These are phyloP conservation scores for Ricinus communis DNA, from an alignment of 345 rosid species.

Conservation along the genomic window DNA sequence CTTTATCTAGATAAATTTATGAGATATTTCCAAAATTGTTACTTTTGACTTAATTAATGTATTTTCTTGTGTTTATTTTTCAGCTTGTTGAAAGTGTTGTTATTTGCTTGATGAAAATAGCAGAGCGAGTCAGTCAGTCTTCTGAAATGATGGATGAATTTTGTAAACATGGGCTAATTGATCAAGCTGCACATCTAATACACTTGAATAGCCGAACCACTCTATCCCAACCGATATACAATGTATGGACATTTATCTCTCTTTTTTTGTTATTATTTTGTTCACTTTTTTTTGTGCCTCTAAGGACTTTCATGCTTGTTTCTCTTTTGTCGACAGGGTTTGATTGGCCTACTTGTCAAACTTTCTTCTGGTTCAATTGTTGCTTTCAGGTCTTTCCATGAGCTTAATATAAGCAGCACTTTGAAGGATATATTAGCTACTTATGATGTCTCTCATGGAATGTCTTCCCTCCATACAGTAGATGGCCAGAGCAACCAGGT, in stretches of 20 bases:
- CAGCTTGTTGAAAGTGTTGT: slow-evolving; percentile 93
- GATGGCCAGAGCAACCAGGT: slow-evolving; percentile 82
- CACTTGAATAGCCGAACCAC: slow-evolving; percentile 73
- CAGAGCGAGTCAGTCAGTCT: slow-evolving; percentile 62
- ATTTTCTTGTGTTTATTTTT: slow-evolving; percentile 20
- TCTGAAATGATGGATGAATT: slow-evolving; percentile 69
- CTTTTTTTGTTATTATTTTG: slow-evolving; percentile 4
- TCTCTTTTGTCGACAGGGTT: slow-evolving; percentile 57
- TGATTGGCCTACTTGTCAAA: slow-evolving; percentile 83
- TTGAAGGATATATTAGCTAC: slow-evolving; percentile 76
- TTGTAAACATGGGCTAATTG: slow-evolving; percentile 69
- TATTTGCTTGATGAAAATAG: slow-evolving; percentile 75
- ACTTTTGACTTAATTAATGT: slow-evolving; percentile 8
- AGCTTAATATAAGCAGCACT: slow-evolving; percentile 68
- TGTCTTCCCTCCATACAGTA: slow-evolving; percentile 52
- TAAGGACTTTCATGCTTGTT: slow-evolving; percentile 13
- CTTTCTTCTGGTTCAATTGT: slow-evolving; percentile 65
- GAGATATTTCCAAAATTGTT: not conserved
- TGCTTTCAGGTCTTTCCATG: slow-evolving; percentile 74
- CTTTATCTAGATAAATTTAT: slow-evolving; percentile 15
- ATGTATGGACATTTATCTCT: slow-evolving; percentile 46
- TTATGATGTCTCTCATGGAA: slow-evolving; percentile 67
- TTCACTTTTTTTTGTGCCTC: slow-evolving; percentile 8
- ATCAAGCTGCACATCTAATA: slow-evolving; percentile 62
- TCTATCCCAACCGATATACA: slow-evolving; percentile 69